phyloP scores from a whole-genome alignment of 257 asterid species.

The Jacaranda mimosifolia region DNA sequence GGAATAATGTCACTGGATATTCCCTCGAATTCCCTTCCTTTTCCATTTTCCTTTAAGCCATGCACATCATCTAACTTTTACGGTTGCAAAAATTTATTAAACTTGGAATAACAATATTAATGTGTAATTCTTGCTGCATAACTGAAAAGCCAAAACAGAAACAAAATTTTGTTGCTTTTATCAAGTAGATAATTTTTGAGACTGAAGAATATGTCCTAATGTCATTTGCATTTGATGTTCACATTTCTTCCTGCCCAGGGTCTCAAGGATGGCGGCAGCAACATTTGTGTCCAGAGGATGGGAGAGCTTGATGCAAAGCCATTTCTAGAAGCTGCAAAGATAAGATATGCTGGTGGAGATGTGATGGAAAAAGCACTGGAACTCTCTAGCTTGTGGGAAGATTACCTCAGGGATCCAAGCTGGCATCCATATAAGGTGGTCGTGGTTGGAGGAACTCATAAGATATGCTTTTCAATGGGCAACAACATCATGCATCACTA shows the following conservation, averaged over 20 bases:
- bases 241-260: conserved; percentile 39
- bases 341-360: conserved; percentile 47
- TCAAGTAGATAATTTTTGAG: not conserved
- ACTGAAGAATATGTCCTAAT: conserved; percentile 12
- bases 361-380: conserved; percentile 46
- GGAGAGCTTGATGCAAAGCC: conserved; percentile 71
- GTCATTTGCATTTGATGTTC: conserved; percentile 30
- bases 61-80: conserved; percentile 2
- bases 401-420: conserved; percentile 69
- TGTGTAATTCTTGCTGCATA: conserved; percentile 3
- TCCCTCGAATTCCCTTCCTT: not conserved
- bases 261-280: conserved; percentile 53
- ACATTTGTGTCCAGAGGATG: conserved; percentile 74
- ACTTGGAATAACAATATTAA: conserved; percentile 4
- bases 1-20: not conserved
- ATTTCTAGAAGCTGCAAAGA: conserved; percentile 50
- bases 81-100: conserved; percentile 8
- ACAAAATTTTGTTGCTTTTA: conserved; percentile 26
- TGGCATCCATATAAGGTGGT: conserved; percentile 84
- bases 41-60: no score
- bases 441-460: conserved; percentile 52
- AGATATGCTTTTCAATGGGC: conserved; percentile 53
- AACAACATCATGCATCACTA: no score
- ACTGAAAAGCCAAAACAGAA: conserved; percentile 13
- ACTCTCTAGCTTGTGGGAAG: conserved; percentile 68